Evolutionary conservation across 139 green algal species (phyloP).

Genomic region (Micractinium conductrix): DNA sequence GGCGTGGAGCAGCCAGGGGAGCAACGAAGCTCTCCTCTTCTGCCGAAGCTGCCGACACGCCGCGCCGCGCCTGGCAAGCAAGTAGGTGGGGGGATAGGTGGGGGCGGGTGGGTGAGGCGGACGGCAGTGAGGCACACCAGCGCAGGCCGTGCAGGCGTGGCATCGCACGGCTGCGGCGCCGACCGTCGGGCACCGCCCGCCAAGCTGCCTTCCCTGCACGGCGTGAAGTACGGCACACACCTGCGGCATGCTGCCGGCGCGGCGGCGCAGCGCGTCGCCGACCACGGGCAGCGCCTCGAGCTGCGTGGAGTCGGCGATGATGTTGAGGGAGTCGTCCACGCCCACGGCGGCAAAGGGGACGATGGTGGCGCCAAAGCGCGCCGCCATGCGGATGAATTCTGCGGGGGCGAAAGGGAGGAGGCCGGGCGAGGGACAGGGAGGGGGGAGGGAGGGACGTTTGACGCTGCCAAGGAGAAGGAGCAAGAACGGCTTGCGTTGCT

Average conservation of each 20-base stretch:
- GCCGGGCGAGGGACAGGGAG: too few species aligned
- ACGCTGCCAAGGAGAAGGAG: neutral
- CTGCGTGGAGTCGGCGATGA: constrained; percentile 67
- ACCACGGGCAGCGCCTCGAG: constrained; percentile 66
- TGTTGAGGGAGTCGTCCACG: constrained; percentile 73
- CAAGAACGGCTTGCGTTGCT: too few species aligned
- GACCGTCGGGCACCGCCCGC: neutral
- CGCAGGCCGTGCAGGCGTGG: neutral
- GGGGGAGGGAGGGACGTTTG: neutral
- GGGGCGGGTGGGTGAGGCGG: neutral
- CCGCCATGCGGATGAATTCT: constrained; percentile 95
- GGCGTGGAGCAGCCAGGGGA: constrained; percentile 62
- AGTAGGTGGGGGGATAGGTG: neutral
- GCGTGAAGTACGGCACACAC: constrained; percentile 17
- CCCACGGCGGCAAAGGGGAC: constrained; percentile 93
- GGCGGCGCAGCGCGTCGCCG: constrained; percentile 55
- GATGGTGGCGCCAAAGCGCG: constrained; percentile 89
- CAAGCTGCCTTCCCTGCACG: too few species aligned
- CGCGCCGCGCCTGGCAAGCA: constrained; percentile 36
- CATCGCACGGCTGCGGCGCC: neutral
- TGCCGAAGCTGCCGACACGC: constrained; percentile 41
- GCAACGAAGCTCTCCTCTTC: constrained; percentile 64
- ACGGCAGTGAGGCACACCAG: neutral
- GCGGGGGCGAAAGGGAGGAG: too few species aligned
- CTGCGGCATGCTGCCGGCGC: constrained; percentile 24